Evolutionary conservation across 2,329 filamentous ascomycete genomes (phyloP).

Genomic region (Cryphonectria nitschkei): DNA sequence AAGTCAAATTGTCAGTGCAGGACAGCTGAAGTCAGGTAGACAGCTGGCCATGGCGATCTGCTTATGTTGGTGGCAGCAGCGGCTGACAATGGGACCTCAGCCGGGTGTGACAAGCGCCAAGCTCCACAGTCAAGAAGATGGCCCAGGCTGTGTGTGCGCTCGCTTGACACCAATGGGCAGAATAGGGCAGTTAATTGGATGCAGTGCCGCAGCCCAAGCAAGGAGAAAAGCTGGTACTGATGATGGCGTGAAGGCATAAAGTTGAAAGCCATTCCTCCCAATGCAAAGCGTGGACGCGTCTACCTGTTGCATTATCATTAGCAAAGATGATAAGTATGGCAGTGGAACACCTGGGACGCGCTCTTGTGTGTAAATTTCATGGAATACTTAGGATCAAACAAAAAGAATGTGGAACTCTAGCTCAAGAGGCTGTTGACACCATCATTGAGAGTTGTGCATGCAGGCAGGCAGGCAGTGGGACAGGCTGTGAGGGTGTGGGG

Average conservation of each 20-base stretch:
- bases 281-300: background rate
- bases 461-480: background rate
- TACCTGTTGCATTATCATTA: background rate
- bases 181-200: background rate
- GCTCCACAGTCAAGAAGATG: background rate
- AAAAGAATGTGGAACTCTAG: background rate
- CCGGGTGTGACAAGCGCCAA: background rate
- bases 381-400: background rate
- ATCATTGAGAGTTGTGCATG: background rate
- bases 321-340: background rate
- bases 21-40: background rate
- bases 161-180: background rate
- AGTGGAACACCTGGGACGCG: background rate
- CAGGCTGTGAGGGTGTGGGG: background rate
- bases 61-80: background rate
- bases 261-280: background rate
- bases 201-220: background rate
- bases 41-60: background rate
- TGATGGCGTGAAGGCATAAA: too few species aligned
- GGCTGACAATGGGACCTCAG: background rate
- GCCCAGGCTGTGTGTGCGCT: background rate
- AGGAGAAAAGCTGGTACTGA: background rate
- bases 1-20: background rate
- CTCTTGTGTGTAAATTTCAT: background rate
- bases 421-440: background rate